Base-by-base conservation (phyloP, 2,329 filamentous ascomycete genomes). In the Lizonia empirigonia region DNA sequence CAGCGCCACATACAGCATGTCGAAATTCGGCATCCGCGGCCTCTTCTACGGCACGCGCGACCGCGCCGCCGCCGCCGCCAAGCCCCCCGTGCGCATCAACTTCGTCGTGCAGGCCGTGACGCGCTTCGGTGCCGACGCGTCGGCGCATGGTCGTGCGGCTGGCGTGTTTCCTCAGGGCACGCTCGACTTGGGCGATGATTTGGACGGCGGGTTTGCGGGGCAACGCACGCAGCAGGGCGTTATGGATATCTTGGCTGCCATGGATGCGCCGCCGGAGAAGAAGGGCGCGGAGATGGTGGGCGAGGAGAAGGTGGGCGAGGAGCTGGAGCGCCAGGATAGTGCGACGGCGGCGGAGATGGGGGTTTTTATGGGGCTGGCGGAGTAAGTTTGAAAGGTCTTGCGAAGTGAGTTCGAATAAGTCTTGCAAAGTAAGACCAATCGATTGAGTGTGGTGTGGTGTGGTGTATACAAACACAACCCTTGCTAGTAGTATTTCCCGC, bases 11-110 rank as follows among this genome's bases (percentile, higher is more conserved):
- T 70, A 70, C 58, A 58, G 50, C 34, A 53, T 62, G 32, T 65
- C 63, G 23, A 70, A 70, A 36, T 66, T 62, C 5, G 65, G 64
- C 9, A 59, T 68, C 8, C 59, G 65, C 3, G 67, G 65, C 2
- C 46, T 68, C 5, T 66, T 67, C 41, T 60, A 60, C 19, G 50
- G 60, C 7, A 55, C 62, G 4, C 51, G 65, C 9, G 58, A 64
- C 15, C 55, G 55, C 10, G 62, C 55, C 8, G 19, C 47, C 10
- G 19, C 47, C 10, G 39, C 46, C 6, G 51, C 55, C 27, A 47
- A 44, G 0, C 42, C 54, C 7, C 38, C 51, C 4, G 51, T 67
- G 3, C 53, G 64, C 22, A 40, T 65, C 22, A 69, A 70, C 29
- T 51, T 69, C 2, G 59, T 67, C 1, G 58, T 62, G 4, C 51